These are phyloP conservation scores for Diaporthe sp. DNA, from an alignment of 2,329 filamentous ascomycete species.

Conservation along the genomic window DNA sequence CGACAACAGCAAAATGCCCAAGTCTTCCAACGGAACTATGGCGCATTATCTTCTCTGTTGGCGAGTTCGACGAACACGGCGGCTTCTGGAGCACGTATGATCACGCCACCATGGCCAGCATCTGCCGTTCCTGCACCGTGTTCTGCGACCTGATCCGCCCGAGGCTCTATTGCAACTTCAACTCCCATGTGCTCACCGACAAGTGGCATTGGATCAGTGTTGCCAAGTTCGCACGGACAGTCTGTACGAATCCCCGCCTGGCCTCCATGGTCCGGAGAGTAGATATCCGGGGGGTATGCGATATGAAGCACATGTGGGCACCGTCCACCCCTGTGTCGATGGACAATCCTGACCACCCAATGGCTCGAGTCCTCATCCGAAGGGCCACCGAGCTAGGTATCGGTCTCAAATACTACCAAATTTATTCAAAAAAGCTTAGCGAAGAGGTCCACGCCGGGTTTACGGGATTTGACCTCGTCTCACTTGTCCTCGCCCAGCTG, in stretches of 20 bases:
- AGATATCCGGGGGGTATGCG: too few relatives aligned
- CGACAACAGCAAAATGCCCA: neutral
- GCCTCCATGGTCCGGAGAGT: neutral
- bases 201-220: neutral
- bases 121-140: neutral
- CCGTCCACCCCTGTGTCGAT: neutral
- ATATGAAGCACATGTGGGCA: neutral
- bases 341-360: neutral
- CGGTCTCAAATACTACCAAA: neutral
- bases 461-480: neutral
- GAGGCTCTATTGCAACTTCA: neutral
- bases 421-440: neutral
- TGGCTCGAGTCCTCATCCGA: neutral
- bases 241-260: neutral
- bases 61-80: neutral
- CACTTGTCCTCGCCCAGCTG: neutral
- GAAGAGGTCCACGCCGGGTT: neutral
- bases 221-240: slow-evolving; percentile 22
- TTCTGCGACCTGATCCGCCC: neutral
- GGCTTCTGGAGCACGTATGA: neutral
- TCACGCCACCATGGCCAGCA: neutral
- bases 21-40: neutral
- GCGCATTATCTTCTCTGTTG: neutral
- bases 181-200: neutral
- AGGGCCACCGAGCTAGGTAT: neutral